A percentile compares a stretch with the other conserved stretches of the same genome.
Conservation (phyloP, 2,329 filamentous ascomycete genomes). For the Nigrograna mackinnonii region DNA sequence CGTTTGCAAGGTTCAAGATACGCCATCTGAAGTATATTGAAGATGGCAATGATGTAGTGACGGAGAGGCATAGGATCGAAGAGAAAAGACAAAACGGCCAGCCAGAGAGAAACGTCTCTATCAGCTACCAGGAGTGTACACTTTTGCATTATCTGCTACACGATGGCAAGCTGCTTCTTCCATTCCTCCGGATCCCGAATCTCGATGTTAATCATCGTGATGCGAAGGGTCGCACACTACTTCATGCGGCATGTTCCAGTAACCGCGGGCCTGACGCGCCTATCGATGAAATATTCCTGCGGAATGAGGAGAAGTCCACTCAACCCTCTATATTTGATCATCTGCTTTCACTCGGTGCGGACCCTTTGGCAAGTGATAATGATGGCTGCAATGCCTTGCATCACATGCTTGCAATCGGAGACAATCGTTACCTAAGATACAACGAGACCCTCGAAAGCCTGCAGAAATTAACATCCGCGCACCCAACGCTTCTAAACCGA, state of each 20-base stretch:
- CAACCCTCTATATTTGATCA: slow-evolving; percentile 6
- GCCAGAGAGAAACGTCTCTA: too few species aligned
- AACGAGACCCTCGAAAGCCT: not conserved
- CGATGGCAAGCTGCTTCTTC: slow-evolving; percentile 4
- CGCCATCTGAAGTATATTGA: not conserved
- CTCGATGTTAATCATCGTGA: slow-evolving; percentile 10
- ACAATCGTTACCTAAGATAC: not conserved
- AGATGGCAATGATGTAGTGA: not conserved
- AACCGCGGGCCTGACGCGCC: slow-evolving; percentile 1
- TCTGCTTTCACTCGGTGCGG: slow-evolving; percentile 7
- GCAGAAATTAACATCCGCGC: not conserved
- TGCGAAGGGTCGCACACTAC: slow-evolving; percentile 5
- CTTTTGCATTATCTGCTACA: slow-evolving; percentile 10
- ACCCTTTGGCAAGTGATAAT: slow-evolving; percentile 6
- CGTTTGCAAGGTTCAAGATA: slow-evolving; percentile 2
- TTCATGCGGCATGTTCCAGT: slow-evolving; percentile 7
- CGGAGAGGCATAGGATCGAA: not conserved
- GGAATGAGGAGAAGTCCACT: not conserved
- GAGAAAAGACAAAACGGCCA: not conserved
- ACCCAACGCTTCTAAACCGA: slow-evolving; percentile 9
- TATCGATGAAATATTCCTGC: slow-evolving; percentile 4
- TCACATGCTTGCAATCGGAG: slow-evolving; percentile 4
- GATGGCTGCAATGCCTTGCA: slow-evolving; percentile 11
- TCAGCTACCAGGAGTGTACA: too few species aligned
- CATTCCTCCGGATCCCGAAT: slow-evolving; percentile 1